Evolutionary conservation across 768 basidiomycete genomes (phyloP), one percentile per base, ranked within the genome.

Genomic region (Tulasnella sp.): DNA sequence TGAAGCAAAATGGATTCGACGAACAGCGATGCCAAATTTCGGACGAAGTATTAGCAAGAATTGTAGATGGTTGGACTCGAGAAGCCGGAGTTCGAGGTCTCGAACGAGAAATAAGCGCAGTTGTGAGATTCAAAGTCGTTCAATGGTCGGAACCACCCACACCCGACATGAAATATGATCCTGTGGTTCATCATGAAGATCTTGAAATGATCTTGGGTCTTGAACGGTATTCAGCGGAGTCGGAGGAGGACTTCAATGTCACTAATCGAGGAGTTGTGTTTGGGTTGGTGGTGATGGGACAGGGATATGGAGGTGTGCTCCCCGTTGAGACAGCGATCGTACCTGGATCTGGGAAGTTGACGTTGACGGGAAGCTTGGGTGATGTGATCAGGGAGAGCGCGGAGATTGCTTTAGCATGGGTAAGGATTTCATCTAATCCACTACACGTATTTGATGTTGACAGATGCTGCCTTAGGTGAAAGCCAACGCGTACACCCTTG

Each of bases 11-110:
- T n/a, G n/a, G n/a, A n/a, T n/a, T n/a, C n/a, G n/a, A n/a, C n/a
- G n/a, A n/a, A n/a, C n/a, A n/a, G 1, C 78, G 81, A 24, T 67
- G 93, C 24, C 64, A 67, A 19, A 66, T 95, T 37, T 77, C 77
- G 0, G 80, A 88, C 45, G 76, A 78, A 8, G 79, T 81, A 0
- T 63, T 93, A 27, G 65, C 81, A 48, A 73, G 77, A 45, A 73
- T 93, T 43, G 79, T 82, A 16, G 83, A 80, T 1, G 72, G 78
- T 19, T 92, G 89, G 59, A 92, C 91, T 1, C 72, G 86, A 5
- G 91, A 96, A 64, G 88, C 90, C 0, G 92, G 92, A 29, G 91
- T 96, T n/a, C 77, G 92, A 31, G 79, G 78, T 39, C 73, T 93
- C 13, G 91, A 95, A 60, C 76, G 91, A 10, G 78, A 85, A 2